Percentiles rank a stretch among this genome's conserved stretches.
Conservation (phyloP, 148 eudicot genomes). For the Rhododendron kiyosumense region DNA sequence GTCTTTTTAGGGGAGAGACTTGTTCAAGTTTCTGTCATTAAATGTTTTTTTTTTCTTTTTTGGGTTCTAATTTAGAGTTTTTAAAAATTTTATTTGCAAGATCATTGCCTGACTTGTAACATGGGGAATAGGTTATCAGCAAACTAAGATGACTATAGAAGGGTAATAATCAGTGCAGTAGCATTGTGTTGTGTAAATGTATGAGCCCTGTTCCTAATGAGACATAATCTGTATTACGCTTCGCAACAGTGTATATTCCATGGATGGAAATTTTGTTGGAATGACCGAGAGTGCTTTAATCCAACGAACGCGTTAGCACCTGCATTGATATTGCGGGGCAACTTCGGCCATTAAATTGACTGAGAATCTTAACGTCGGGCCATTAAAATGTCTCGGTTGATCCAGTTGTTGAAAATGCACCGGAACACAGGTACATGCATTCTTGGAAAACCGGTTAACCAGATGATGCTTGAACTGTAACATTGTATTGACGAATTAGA, state of each 20-base stretch:
- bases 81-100: background rate
- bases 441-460: no score
- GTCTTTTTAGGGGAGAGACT: background rate
- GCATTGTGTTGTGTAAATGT: constrained; percentile 14
- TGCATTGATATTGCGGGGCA: fast-evolving
- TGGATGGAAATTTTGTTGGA: background rate
- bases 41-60: background rate
- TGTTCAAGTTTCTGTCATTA: constrained; percentile 5
- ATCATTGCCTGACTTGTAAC: constrained; percentile 12
- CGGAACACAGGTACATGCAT: no score
- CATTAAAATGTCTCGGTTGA: background rate
- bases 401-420: background rate
- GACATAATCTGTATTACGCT: background rate
- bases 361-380: no score
- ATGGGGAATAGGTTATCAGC: constrained; percentile 10
- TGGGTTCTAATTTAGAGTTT: background rate
- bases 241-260: background rate
- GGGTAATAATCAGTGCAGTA: background rate
- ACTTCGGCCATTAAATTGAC: no score
- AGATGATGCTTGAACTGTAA: no score
- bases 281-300: background rate
- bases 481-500: no score
- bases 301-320: background rate
- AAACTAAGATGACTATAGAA: background rate
- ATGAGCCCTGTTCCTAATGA: constrained; percentile 7